Percentiles rank a stretch among this genome's conserved stretches.
Evolutionary conservation across 257 asterid species (phyloP).

Genomic region (Linaria vulgaris): DNA sequence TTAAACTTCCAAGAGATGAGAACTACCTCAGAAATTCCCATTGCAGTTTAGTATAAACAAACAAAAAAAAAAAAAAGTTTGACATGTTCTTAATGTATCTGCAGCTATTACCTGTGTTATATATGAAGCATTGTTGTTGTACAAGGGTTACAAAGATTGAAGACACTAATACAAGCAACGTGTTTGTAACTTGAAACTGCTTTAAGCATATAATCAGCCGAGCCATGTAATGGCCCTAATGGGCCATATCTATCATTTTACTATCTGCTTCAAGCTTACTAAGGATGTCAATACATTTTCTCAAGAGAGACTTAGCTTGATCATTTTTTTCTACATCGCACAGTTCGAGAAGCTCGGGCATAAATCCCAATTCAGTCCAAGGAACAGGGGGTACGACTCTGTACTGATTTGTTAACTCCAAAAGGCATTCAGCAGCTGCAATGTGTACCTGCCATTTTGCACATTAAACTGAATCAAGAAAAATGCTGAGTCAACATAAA

Average conservation of each 20-base stretch:
- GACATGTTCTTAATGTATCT: background rate
- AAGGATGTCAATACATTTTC: conserved; percentile 61
- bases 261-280: conserved; percentile 38
- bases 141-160: no score
- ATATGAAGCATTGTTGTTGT: background rate
- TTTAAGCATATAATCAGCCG: background rate
- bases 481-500: no score
- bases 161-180: background rate
- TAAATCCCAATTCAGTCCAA: conserved; percentile 44
- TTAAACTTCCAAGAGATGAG: no score
- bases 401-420: conserved; percentile 54
- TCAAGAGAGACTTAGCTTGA: conserved; percentile 73
- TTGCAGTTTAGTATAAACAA: no score
- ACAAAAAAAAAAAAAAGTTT: background rate
- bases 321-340: conserved; percentile 69
- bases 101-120: background rate
- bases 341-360: conserved; percentile 58
- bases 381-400: conserved; percentile 30
- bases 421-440: conserved; percentile 78
- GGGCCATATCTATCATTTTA: conserved; percentile 11
- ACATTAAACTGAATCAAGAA: background rate
- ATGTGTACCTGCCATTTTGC: conserved; percentile 69
- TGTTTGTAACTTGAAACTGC: no score
- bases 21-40: no score
- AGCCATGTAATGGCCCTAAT: background rate